Conservation (phyloP, 2,329 filamentous ascomycete species). For the Scolecobasidium constrictum region DNA sequence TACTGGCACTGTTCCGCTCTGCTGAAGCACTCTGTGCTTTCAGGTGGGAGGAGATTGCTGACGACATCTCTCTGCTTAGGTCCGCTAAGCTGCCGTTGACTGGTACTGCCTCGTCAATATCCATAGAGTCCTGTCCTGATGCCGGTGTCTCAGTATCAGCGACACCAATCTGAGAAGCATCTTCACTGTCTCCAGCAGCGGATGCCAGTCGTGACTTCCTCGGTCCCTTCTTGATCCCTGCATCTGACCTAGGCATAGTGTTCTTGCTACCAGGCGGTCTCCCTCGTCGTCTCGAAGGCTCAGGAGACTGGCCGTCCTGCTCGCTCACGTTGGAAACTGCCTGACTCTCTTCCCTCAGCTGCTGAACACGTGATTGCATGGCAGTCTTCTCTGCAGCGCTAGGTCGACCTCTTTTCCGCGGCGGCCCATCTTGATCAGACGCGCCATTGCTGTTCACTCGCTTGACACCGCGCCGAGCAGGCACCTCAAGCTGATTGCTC, state of each 20-base stretch:
- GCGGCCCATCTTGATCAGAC: slow-evolving; percentile 7
- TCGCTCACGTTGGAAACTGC: slow-evolving; percentile 11
- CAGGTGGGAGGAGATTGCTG: too few species aligned
- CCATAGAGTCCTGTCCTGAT: not conserved
- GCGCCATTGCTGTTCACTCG: not conserved
- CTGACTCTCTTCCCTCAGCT: slow-evolving; percentile 10
- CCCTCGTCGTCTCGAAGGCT: slow-evolving; percentile 19
- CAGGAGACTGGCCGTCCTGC: slow-evolving; percentile 5
- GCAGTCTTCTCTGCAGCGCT: slow-evolving; percentile 7
- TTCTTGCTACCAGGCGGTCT: slow-evolving; percentile 37
- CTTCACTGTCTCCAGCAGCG: not conserved
- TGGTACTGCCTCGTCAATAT: not conserved
- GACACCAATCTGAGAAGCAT: not conserved
- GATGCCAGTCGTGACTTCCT: slow-evolving; percentile 14
- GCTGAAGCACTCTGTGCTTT: too few species aligned
- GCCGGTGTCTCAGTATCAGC: not conserved
- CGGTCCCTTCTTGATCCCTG: slow-evolving; percentile 38
- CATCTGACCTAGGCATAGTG: slow-evolving; percentile 32
- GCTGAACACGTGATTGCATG: slow-evolving; percentile 7
- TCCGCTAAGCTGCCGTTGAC: slow-evolving; percentile 3
- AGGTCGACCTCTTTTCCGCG: slow-evolving; percentile 5
- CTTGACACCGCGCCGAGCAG: slow-evolving; percentile 3
- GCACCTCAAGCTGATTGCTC: not conserved
- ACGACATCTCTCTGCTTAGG: not conserved
- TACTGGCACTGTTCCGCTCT: too few species aligned